Conservation (phyloP, 2,329 filamentous ascomycete species). For the Scleromitrula shiraiana region DNA sequence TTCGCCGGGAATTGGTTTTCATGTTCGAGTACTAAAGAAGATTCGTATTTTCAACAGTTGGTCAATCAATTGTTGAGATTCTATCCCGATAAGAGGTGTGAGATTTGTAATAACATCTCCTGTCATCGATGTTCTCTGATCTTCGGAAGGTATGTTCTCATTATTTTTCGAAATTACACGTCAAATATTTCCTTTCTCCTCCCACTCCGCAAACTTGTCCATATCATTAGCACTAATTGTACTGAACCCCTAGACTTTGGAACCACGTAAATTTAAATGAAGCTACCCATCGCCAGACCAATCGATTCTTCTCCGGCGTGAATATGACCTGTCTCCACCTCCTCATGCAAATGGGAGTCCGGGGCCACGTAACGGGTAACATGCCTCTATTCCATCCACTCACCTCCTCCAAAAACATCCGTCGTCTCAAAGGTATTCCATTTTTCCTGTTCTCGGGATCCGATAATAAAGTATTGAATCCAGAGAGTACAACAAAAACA, state of each 20-base stretch:
- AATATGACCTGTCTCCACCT: slow-evolving; percentile 50
- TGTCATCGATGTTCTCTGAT: slow-evolving; percentile 54
- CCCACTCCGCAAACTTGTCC: background rate
- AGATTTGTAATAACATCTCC: slow-evolving; percentile 52
- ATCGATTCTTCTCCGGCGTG: slow-evolving; percentile 54
- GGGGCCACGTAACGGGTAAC: slow-evolving; percentile 45
- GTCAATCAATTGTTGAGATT: slow-evolving; percentile 51
- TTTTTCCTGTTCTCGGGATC: slow-evolving; percentile 48
- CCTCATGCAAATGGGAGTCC: slow-evolving; percentile 47
- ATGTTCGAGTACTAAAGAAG: slow-evolving; percentile 40
- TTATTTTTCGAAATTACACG: background rate
- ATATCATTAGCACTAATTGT: background rate
- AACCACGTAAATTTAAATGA: slow-evolving; percentile 58
- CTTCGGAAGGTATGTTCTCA: slow-evolving; percentile 44
- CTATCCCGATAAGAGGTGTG: slow-evolving; percentile 44
- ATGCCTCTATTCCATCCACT: slow-evolving; percentile 40
- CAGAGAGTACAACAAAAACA: slow-evolving; percentile 44
- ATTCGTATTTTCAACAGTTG: slow-evolving; percentile 40
- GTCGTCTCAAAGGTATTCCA: slow-evolving; percentile 43
- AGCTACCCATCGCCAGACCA: slow-evolving; percentile 54
- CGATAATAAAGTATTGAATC: slow-evolving; percentile 49
- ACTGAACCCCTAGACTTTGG: slow-evolving; percentile 38
- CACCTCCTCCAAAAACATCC: slow-evolving; percentile 42
- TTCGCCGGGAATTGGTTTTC: slow-evolving; percentile 48
- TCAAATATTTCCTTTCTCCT: background rate